Base-by-base conservation (phyloP, 768 basidiomycete genomes). In the Suillus hirtellus region DNA sequence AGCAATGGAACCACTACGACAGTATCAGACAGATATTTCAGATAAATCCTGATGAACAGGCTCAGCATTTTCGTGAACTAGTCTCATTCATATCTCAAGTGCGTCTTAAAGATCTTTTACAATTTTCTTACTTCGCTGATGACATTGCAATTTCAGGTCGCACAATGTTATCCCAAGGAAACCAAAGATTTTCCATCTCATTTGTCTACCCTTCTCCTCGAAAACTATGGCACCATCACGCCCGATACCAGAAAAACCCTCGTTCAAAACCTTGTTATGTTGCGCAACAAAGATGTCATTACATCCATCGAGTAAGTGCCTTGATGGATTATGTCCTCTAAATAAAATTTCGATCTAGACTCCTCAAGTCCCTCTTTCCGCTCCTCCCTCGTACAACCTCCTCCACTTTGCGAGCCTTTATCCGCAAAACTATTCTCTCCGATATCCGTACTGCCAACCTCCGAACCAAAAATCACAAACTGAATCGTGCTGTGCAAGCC, bases 1-100 rank as follows among this genome's bases (percentile, higher is more conserved):
- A 94, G 67, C 96, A 99, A 82, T 97, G 95, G 90, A 93, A 92
- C 64, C 93, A 96, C 75, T 99, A 96, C 77, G 86, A 91, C 68
- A 91, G 88, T 67, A 88, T 91, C 61, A 86, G 92, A 40, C 86
- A 93, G 70, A 91, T 99, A 66, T 95, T 95, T 70, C 83, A 84
- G 69, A 80, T 89, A 64, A 88, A 87, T 71, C 93, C 95, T 1
- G 86, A 88, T 70, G 95, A 96, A 70, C 91, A 96, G 69, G 89
- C 90, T 0, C 81, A 89, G 40, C 87, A 92, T 67, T 96, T 96
- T 70, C 79, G 88, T 63, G 95, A 98, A 70, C 85, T 99, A 40
- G 87, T 98, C 42, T 80, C 89, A 0, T 99, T 99, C 76, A 89
- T 99, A 68, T 86, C 93, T 7, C 95, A 98, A 80, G 92, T 87